phyloP scores from a whole-genome alignment of 805 yeast species.

The Hanseniaspora nectarophila region DNA sequence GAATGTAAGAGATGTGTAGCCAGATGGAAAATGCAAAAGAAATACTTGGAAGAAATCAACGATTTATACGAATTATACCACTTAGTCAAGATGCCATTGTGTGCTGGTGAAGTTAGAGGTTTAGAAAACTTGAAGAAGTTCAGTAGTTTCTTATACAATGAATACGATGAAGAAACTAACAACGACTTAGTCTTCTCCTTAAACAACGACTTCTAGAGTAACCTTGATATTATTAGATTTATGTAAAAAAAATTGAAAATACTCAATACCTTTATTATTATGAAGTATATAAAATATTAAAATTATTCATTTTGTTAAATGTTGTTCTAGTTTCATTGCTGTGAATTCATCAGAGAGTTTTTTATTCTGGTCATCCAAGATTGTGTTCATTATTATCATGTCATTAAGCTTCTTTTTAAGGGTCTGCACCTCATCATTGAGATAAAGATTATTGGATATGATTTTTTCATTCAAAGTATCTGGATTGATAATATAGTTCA shows the following conservation, averaged over 20 bases:
- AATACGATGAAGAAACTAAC: conserved; percentile 60
- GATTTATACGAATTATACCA: conserved; percentile 97
- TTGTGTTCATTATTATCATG: conserved; percentile 13
- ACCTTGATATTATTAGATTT: conserved; percentile 16
- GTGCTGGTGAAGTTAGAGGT: conserved; percentile 93
- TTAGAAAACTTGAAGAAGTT: conserved; percentile 71
- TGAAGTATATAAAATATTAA: no score
- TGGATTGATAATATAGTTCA: conserved; percentile 1
- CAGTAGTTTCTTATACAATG: conserved; percentile 65
- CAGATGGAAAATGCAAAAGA: conserved; percentile 91
- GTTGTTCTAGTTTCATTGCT: conserved; percentile 10
- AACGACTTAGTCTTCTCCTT: conserved; percentile 15
- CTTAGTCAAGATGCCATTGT: conserved; percentile 85
- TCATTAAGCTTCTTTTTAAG: conserved; percentile 18
- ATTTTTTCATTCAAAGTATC: neutral
- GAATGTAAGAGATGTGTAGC: conserved; percentile 85
- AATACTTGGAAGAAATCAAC: conserved; percentile 87
- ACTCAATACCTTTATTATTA: neutral
- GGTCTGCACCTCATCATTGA: conserved; percentile 9
- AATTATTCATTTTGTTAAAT: neutral
- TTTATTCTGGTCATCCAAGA: conserved; percentile 10
- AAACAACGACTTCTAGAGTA: conserved; percentile 29
- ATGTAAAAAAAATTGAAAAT: neutral
- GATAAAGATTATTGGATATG: neutral
- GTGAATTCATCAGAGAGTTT: conserved; percentile 9